Conservation (phyloP, 257 asterid species). For the Rauvolfia tetraphylla region DNA sequence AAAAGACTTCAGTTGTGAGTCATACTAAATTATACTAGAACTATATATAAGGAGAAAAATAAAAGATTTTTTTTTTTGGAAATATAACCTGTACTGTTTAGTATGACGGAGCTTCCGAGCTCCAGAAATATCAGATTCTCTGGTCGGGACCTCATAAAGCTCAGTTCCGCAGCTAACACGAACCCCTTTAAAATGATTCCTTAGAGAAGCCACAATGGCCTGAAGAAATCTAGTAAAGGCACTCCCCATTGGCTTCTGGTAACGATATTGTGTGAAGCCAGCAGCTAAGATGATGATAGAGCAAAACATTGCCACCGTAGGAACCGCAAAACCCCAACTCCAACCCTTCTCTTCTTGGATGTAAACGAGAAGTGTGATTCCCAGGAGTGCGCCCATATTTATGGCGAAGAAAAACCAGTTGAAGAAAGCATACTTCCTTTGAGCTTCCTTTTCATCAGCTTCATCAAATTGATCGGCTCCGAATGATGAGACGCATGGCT, state of each 20-base stretch:
- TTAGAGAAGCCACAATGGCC: slow-evolving; percentile 48
- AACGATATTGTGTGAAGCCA: slow-evolving; percentile 53
- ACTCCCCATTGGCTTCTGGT: slow-evolving; percentile 77
- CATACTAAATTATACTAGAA: too few species aligned
- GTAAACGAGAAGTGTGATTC: slow-evolving; percentile 63
- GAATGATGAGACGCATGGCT: slow-evolving; percentile 78
- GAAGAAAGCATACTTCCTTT: slow-evolving; percentile 62
- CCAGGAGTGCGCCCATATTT: slow-evolving; percentile 75
- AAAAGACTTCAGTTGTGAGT: too few species aligned
- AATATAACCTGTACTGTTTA: slow-evolving; percentile 48
- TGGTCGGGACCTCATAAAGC: slow-evolving; percentile 54
- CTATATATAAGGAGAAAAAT: too few species aligned
- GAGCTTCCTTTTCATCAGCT: slow-evolving; percentile 44
- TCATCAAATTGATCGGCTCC: slow-evolving; percentile 80
- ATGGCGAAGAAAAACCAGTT: slow-evolving; percentile 89
- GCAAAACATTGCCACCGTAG: slow-evolving; percentile 43
- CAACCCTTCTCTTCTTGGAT: slow-evolving; percentile 57
- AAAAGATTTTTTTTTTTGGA: background rate
- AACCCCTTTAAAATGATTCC: slow-evolving; percentile 52
- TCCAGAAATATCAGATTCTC: slow-evolving; percentile 56
- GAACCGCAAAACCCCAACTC: slow-evolving; percentile 72
- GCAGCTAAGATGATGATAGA: slow-evolving; percentile 42
- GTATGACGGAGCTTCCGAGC: slow-evolving; percentile 60
- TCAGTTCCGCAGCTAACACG: slow-evolving; percentile 18
- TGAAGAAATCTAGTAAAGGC: slow-evolving; percentile 72